A percentile compares a stretch with the other conserved stretches of the same genome.
Evolutionary conservation across 2,329 filamentous ascomycete species (phyloP).

Genomic region (Grosmannia huntii): DNA sequence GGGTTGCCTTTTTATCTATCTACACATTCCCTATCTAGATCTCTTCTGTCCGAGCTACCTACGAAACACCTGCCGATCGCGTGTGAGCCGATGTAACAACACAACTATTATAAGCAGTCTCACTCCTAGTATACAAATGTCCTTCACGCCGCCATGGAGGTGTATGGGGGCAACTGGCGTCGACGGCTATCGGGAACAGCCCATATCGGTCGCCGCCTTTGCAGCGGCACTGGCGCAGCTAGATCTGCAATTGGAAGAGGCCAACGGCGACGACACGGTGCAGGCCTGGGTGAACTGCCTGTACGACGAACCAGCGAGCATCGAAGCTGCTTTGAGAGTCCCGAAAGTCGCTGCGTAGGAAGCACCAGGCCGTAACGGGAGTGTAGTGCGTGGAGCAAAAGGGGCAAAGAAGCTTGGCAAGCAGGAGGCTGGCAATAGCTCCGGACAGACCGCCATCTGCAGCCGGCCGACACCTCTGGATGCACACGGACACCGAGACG

Average conservation of each 20-base stretch:
- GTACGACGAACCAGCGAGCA: neutral
- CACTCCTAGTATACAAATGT: neutral
- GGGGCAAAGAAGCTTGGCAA: neutral
- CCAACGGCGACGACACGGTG: neutral
- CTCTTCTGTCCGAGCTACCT: neutral
- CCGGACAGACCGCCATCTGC: too few relatives aligned
- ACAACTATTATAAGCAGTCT: neutral
- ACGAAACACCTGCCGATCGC: neutral
- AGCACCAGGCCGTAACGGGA: neutral
- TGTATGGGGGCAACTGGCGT: neutral
- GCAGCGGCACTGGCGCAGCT: conserved; percentile 1
- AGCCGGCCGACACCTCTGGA: too few relatives aligned
- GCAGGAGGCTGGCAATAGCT: too few relatives aligned
- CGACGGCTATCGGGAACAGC: neutral
- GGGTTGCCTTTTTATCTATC: neutral
- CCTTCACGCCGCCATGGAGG: conserved; percentile 1
- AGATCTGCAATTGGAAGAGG: too few relatives aligned
- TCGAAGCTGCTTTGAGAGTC: neutral
- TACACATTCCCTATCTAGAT: neutral
- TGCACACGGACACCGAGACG: neutral
- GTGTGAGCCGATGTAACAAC: neutral
- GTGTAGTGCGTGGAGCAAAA: neutral
- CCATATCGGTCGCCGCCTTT: neutral
- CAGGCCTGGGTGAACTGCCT: neutral
- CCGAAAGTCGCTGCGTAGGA: neutral